Percentiles rank a stretch among this genome's conserved stretches.
These are phyloP conservation scores for Globisporangium splendens DNA, from an alignment of 352 stramenopile genomes.

Conservation along the genomic window DNA sequence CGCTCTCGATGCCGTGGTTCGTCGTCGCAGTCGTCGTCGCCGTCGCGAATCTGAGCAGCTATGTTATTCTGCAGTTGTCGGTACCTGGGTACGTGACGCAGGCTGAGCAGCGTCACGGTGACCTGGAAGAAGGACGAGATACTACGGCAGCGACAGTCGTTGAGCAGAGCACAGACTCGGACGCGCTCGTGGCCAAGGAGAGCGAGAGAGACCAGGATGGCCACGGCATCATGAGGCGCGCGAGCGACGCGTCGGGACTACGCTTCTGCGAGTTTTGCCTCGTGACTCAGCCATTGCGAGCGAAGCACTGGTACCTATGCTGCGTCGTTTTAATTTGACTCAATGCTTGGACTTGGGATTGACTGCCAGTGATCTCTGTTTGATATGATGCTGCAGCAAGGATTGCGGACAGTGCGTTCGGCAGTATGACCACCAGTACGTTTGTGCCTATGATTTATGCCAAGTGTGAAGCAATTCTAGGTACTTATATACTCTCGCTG, in stretches of 20 bases:
- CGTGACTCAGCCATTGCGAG: slow-evolving; percentile 55
- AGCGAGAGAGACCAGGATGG: slow-evolving; percentile 1
- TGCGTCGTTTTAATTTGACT: background rate
- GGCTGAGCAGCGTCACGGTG: background rate
- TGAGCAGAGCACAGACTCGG: slow-evolving; percentile 29
- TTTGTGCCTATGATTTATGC: background rate
- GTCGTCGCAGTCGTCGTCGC: slow-evolving; percentile 33
- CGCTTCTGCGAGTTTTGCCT: slow-evolving; percentile 62
- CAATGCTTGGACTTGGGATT: slow-evolving; percentile 1
- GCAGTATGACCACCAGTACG: slow-evolving; percentile 83
- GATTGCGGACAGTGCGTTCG: slow-evolving; percentile 66
- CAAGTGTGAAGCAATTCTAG: background rate
- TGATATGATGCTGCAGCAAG: slow-evolving; percentile 33
- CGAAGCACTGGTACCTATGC: slow-evolving; percentile 62
- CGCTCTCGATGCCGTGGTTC: slow-evolving; percentile 37
- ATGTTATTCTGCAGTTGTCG: slow-evolving; percentile 56
- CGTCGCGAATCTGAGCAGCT: slow-evolving; percentile 36
- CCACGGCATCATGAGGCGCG: background rate
- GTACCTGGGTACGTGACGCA: slow-evolving; percentile 48
- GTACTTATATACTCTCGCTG: background rate
- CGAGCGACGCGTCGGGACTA: slow-evolving; percentile 8
- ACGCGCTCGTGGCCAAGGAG: slow-evolving; percentile 20
- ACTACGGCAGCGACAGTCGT: background rate
- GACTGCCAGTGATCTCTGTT: slow-evolving; percentile 3
- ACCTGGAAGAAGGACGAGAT: slow-evolving; percentile 18